These are phyloP conservation scores for Urochloa ruziziensis DNA, from an alignment of 176 grass and related monocot genomes.

Conservation along the genomic window DNA sequence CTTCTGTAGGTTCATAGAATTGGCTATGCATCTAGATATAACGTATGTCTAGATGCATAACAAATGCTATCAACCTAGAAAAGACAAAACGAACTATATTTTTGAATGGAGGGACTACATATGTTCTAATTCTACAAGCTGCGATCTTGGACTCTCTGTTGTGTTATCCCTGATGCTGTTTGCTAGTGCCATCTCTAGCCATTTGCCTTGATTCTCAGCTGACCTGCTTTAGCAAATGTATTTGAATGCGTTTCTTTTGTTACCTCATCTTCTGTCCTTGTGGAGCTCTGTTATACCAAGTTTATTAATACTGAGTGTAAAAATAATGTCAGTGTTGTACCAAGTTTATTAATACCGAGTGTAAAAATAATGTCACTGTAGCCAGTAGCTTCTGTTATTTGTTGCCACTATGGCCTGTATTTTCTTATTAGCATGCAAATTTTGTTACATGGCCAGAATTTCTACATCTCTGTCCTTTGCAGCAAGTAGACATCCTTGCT, in stretches of 20 bases:
- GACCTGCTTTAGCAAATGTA: neutral
- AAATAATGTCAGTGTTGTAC: neutral
- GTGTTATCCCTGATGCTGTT: neutral
- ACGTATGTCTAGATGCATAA: no score
- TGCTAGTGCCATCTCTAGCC: neutral
- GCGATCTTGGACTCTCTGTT: neutral
- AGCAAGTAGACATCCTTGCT: neutral
- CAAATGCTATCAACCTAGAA: no score
- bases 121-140: neutral
- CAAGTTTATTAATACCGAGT: neutral
- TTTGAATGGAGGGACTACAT: no score
- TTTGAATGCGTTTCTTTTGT: neutral
- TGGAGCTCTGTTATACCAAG: neutral
- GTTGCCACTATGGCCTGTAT: neutral
- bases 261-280: neutral
- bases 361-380: neutral
- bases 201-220: neutral
- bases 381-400: neutral
- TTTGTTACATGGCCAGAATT: neutral
- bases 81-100: no score
- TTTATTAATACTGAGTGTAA: neutral
- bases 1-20: no score
- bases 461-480: neutral
- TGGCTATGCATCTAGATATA: no score
- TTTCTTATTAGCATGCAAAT: neutral